Evolutionary conservation across 2,329 filamentous ascomycete species (phyloP), one percentile per base, ranked within the genome.

Genomic region (Gremmenia infestans): DNA sequence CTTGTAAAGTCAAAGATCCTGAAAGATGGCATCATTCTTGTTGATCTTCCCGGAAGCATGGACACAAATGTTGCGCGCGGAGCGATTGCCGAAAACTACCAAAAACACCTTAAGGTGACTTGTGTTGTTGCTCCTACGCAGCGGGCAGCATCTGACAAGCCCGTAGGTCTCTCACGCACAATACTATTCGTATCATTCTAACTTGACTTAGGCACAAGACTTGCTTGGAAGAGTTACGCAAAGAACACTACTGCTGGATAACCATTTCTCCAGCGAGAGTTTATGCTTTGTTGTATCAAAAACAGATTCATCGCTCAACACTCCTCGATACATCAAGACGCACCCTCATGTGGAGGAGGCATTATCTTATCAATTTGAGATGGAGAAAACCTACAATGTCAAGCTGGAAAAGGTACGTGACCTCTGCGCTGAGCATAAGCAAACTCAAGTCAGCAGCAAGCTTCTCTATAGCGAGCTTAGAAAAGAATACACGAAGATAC

Each of bases 31-130:
- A 52, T 65, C 2, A 52, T 55, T 0, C 48, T 66, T 3, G 55
- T 64, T 8, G 64, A 65, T 39, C 48, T 67, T 1, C 63, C 64
- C 5, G 62, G 64, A 9, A 56, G 23, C 36, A 17, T 53, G 7
- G 63, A 67, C 23, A 62, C 40, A 2, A 65, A 60, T 53, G 42
- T 58, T 22, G 62, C 63, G 7, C 36, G 64, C 36, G 52, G 45
- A 1, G 45, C 57, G 0, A 43, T 67, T 17, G 57, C 62, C 2
- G 57, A 55, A 2, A 28, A 43, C 1, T 60, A 62, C 22, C 47
- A 54, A n/a, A 59, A 58, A 43, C 47, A 62, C 4, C 55, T 67
- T 8, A 22, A 55, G 3, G 45, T 66, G 0, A 59, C 49, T 22
- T 62, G 59, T 45, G 45, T 67, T 39, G 23, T 65, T n/a, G 51